These are phyloP conservation scores for Nadsonia starkeyi-henricii DNA, from an alignment of 1,139 yeast species.

Conservation along the genomic window DNA sequence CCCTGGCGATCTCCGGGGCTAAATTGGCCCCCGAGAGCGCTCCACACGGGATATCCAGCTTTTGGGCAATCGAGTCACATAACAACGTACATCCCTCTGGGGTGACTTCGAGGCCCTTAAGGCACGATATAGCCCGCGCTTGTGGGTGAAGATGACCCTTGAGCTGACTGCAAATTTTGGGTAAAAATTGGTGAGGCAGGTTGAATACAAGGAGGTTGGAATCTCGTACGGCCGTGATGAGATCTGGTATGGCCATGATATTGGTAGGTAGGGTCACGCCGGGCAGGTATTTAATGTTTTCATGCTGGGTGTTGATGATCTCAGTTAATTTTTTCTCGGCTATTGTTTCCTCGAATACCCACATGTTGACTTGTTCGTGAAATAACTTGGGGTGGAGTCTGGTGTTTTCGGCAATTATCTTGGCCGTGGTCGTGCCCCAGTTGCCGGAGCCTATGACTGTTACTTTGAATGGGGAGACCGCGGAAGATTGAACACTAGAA, in stretches of 20 bases:
- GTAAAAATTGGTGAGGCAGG: constrained; percentile 87
- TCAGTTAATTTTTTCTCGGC: constrained; percentile 62
- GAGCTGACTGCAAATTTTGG: constrained; percentile 56
- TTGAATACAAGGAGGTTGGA: constrained; percentile 81
- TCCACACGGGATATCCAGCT: constrained; percentile 79
- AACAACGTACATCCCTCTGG: constrained; percentile 69
- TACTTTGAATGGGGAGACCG: constrained; percentile 16
- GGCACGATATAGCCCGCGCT: constrained; percentile 79
- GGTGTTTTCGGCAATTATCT: constrained; percentile 79
- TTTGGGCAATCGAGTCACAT: constrained; percentile 58
- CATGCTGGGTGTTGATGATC: constrained; percentile 73
- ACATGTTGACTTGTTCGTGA: constrained; percentile 63
- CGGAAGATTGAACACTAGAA: not conserved
- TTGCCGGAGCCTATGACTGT: constrained; percentile 32
- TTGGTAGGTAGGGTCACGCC: constrained; percentile 67
- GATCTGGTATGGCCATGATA: constrained; percentile 71
- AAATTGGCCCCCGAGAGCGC: constrained; percentile 90
- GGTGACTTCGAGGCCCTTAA: constrained; percentile 80
- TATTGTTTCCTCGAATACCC: constrained; percentile 77
- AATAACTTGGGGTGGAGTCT: constrained; percentile 55
- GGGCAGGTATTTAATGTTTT: constrained; percentile 69
- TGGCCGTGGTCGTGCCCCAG: constrained; percentile 86
- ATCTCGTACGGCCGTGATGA: constrained; percentile 53
- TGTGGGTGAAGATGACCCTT: constrained; percentile 55
- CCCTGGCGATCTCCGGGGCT: constrained; percentile 88